A percentile compares a stretch with the other conserved stretches of the same genome.
These are phyloP conservation scores for Skeletonema tropicum DNA, from an alignment of 108 stramenopile species.

Conservation along the genomic window DNA sequence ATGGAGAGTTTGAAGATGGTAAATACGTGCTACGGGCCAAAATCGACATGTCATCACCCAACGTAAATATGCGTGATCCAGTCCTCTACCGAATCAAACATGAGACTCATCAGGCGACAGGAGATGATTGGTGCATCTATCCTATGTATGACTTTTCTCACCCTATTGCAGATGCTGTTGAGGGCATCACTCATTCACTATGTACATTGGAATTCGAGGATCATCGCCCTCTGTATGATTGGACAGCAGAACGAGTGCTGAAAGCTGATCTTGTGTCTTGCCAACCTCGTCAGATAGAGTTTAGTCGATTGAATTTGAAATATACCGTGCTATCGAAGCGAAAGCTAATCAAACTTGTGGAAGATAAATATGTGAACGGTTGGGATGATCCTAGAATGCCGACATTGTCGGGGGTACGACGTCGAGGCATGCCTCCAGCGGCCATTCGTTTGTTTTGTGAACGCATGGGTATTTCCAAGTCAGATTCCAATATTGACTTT, in stretches of 20 bases:
- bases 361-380: slow-evolving; percentile 76
- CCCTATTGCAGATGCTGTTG: slow-evolving; percentile 90
- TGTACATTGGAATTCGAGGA: slow-evolving; percentile 95
- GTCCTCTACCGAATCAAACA: slow-evolving; percentile 91
- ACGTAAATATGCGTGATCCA: slow-evolving; percentile 93
- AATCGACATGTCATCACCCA: slow-evolving; percentile 92
- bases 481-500: slow-evolving; percentile 89
- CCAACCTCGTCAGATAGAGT: slow-evolving; percentile 90
- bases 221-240: slow-evolving; percentile 93
- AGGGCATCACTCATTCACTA: slow-evolving; percentile 89
- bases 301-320: slow-evolving; percentile 91
- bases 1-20: slow-evolving; percentile 72
- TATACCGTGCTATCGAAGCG: slow-evolving; percentile 90
- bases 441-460: slow-evolving; percentile 88
- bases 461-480: slow-evolving; percentile 90
- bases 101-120: slow-evolving; percentile 88
- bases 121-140: slow-evolving; percentile 91
- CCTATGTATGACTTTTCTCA: slow-evolving; percentile 96
- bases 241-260: slow-evolving; percentile 83
- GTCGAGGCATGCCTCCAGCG: slow-evolving; percentile 86
- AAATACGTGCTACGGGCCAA: slow-evolving; percentile 86
- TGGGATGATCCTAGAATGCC: slow-evolving; percentile 93
- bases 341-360: slow-evolving; percentile 87
- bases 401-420: slow-evolving; percentile 82
- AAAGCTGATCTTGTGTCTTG: slow-evolving; percentile 63